phyloP scores from a whole-genome alignment of 1,139 yeast species.

The Blastobotrys petasosporus region DNA sequence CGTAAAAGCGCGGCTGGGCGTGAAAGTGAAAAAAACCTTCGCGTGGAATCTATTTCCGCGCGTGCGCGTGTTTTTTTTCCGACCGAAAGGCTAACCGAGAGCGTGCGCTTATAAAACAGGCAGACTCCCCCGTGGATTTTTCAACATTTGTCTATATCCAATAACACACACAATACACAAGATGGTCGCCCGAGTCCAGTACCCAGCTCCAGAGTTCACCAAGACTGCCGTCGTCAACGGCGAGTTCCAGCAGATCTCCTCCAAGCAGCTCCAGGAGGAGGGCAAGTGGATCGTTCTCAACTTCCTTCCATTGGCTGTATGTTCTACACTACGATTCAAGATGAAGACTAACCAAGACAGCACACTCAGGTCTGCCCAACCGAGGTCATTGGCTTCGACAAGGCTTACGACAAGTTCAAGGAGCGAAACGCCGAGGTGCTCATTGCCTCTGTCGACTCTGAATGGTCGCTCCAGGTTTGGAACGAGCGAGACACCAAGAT shows the following conservation, averaged over 20 bases:
- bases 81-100: neutral
- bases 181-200: slow-evolving; percentile 87
- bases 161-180: slow-evolving; percentile 16
- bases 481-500: slow-evolving; percentile 93
- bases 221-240: slow-evolving; percentile 98
- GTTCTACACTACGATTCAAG: neutral
- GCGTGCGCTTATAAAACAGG: neutral
- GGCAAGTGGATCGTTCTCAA: slow-evolving; percentile 98
- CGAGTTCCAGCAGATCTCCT: slow-evolving; percentile 85
- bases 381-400: slow-evolving; percentile 97
- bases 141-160: neutral
- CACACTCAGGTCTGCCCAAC: slow-evolving; percentile 97
- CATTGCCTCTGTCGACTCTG: slow-evolving; percentile 97
- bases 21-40: neutral
- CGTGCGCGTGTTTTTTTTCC: neutral
- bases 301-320: slow-evolving; percentile 92
- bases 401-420: slow-evolving; percentile 82
- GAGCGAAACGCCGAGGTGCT: slow-evolving; percentile 84
- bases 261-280: slow-evolving; percentile 91
- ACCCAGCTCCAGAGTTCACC: slow-evolving; percentile 93
- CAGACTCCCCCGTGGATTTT: neutral
- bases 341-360: neutral
- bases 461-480: slow-evolving; percentile 96
- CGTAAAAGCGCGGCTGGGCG: neutral
- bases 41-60: neutral